phyloP scores from a whole-genome alignment of 140 eudicot species.

The Bidens hawaiensis region DNA sequence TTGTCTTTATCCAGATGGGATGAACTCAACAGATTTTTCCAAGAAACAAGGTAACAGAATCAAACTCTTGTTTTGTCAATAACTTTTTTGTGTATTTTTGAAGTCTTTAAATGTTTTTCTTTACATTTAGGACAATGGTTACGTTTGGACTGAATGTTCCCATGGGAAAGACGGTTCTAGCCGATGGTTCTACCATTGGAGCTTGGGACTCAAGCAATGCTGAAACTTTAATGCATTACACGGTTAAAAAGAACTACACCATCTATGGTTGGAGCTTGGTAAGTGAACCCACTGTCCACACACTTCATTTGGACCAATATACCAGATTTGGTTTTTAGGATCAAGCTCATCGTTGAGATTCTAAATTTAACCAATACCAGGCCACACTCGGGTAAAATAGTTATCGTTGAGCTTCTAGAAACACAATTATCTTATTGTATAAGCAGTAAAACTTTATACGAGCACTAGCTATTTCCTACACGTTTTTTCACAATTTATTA shows the following conservation, averaged over 20 bases:
- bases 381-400: not conserved
- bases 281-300: constrained; percentile 16
- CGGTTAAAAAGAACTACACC: constrained; percentile 55
- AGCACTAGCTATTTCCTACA: no score
- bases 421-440: no score
- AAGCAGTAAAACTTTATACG: no score
- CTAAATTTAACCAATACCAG: not conserved
- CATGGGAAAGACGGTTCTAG: constrained; percentile 37
- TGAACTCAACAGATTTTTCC: constrained; percentile 62
- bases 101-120: not conserved
- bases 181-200: constrained; percentile 46
- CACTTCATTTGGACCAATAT: not conserved
- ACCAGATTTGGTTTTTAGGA: not conserved
- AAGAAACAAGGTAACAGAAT: constrained; percentile 49
- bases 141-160: constrained; percentile 74
- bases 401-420: no score
- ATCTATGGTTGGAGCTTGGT: constrained; percentile 87
- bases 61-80: not conserved
- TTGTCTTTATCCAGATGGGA: constrained; percentile 82
- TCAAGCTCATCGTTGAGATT: not conserved
- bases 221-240: constrained; percentile 50
- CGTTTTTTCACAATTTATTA: no score
- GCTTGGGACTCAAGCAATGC: constrained; percentile 76
- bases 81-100: not conserved
- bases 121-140: constrained; percentile 45